Base-by-base conservation (phyloP, 1,284 basidiomycete species). In the Ceratobasidium sp. region DNA sequence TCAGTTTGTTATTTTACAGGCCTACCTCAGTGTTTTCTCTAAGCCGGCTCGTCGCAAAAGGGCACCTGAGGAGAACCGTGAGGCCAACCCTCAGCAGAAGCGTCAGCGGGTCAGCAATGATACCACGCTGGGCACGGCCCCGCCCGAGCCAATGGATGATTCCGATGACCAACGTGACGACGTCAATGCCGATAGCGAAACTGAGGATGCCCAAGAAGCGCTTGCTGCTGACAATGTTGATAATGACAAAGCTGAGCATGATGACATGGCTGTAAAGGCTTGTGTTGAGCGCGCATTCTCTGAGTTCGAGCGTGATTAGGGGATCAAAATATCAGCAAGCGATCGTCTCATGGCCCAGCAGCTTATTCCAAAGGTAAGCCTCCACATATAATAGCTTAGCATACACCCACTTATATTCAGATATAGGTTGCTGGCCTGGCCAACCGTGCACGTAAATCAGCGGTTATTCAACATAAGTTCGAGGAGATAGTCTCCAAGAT, bases 11-110 rank as follows among this genome's bases (percentile, higher is more conserved):
- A 22, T 64, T 17, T 19, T n/a, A n/a, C n/a, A 68, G 29, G n/a
- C 29, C 15, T 52, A 68, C 46, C 52, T 68, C 13, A 52, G 49
- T 40, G 65, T 68, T 5, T 68, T 68, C 46, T 52, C 44, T 34
- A 34, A 22, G 25, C 29, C 44, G 5, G 11, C 1, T 29, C 40
- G 13, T 29, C 65, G 46, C 15, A 54, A 68, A 34, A 29, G 29
- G 9, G 22, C 22, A 29, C 2, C 40, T 34, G 32, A n/a, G 17
- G 32, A 62, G 59, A 19, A 4, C 6, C 37, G 32, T 40, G 34
- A 17, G 4, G 17, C 5, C 8, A 11, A 25, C 22, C 15, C 44
- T 6, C 15, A 7, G 22, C 43, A 40, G 2, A 66, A 66, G 44
- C 64, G 44, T 6, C 46, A 51, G 43, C 43, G 46, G 17, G 25